Evolutionary conservation across 2,329 filamentous ascomycete genomes (phyloP), one percentile per base, ranked within the genome.

Genomic region (Diaporthe citriasiana): DNA sequence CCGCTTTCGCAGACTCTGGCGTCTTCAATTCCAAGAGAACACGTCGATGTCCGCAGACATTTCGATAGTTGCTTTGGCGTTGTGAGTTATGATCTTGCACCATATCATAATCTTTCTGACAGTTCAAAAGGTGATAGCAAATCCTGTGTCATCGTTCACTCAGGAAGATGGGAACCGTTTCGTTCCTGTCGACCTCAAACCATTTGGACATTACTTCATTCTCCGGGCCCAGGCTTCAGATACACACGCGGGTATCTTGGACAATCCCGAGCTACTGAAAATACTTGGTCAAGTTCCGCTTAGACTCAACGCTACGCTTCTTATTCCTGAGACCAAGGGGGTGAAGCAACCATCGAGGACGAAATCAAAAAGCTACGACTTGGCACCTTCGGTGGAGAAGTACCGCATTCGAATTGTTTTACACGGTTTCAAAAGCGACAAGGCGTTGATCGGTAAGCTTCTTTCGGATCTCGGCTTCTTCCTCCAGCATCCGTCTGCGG

Each of bases 311-410:
- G 56, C 56, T 2, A 27, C 35, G 6, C 35, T 59, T 40, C 56
- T 59, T 12, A 59, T 59, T 0, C n/a, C 35, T 3, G 56, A 42
- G 12, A 10, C 3, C 0, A 27, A 10, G 7, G 19, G 1, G 15
- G 4, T 22, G 10, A 27, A 59, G 35, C 33, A 5, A 17, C 30
- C 22, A 38, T 0, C 4, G 0, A 35, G 4, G 2, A 0, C 55
- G 33, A 57, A 57, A 22, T 38, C 10, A n/a, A 57, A 1, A n/a
- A n/a, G 15, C 8, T 15, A 57, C 10, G 15, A 0, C 22, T 25
- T n/a, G 17, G 9, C 12, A 8, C 7, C 3, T 3, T n/a, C 3
- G 6, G n/a, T 17, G 0, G 2, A 2, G 10, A 15, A 42, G 1
- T 5, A 40, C 35, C 10, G 56, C n/a, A 0, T 59, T 13, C 35